Percentiles rank a stretch among this genome's conserved stretches.
Evolutionary conservation across 73 alveolate genomes (phyloP).

Genomic region (Paramecium pentaurelia): DNA sequence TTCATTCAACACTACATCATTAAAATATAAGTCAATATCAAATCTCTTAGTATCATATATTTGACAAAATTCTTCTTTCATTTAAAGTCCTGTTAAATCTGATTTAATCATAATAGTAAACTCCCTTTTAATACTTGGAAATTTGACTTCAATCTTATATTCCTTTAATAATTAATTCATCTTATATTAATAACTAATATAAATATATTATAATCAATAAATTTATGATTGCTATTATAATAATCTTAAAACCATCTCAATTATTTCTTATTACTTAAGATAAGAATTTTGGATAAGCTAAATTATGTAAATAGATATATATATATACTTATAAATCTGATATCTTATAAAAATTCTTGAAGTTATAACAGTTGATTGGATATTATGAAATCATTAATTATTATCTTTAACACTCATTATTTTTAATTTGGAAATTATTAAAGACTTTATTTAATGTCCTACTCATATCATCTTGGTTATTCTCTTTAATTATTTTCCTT

Average conservation of each 20-base stretch:
- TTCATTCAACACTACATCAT: neutral
- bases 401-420: neutral
- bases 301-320: neutral
- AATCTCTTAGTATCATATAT: neutral
- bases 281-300: neutral
- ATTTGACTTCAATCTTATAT: neutral
- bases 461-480: neutral
- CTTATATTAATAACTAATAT: neutral
- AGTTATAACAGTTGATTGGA: neutral
- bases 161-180: neutral
- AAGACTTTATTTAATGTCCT: neutral
- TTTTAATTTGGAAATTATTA: neutral
- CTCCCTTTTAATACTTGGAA: neutral
- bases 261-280: neutral
- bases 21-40: neutral
- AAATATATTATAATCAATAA: neutral
- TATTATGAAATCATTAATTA: neutral
- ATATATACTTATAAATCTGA: neutral
- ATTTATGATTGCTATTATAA: neutral
- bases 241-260: neutral
- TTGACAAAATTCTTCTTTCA: neutral
- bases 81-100: neutral
- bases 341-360: neutral
- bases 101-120: neutral
- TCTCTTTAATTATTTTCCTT: neutral